Base-by-base conservation (phyloP, 345 rosid genomes). In the Lumnitzera littorea region DNA sequence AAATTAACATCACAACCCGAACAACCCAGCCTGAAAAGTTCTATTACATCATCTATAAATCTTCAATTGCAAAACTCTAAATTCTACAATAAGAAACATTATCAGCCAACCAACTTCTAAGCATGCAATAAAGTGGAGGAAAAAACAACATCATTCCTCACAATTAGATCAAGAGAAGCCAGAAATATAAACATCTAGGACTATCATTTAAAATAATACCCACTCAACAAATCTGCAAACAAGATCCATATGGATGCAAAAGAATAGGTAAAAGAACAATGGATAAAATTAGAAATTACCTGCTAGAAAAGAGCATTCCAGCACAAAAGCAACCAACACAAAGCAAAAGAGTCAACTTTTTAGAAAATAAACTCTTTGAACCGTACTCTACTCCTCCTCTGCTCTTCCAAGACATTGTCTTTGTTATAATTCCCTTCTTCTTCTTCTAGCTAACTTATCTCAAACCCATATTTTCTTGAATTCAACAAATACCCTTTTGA, bases 311-410 rank as follows among this genome's bases (percentile, higher is more conserved):
- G 59, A 92, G 83, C 85, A 86, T 77, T 63, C 98, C 98, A 4
- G 85, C 87, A 70, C 94, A 89, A 76, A 92, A 87, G 80, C 95
- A 89, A 25, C 96, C 95, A 66, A 89, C 73, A 67, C 96, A 94
- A 72, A 94, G 78, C 67, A 90, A 66, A 46, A 87, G 63, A 60
- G 89, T 66, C 99, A 94, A 87, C 82, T 84, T 94, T 82, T 66
- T 85, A 2, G 99, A 81, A 55, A 86, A 84, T 54, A 70, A 51
- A 67, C 78, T 67, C 76, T 66, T 81, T 5, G 79, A 58, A 74
- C 65, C 71, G 46, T 76, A 56, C 55, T 86, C 88, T 5, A 71
- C 7, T 7, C 43, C 65, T 61, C 82, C 86, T 76, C 76, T 79
- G 61, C 70, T 74, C 87, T 77, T 86, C 91, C 86, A 81, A 70